These are phyloP conservation scores for Torrubiellomyces zombiae DNA, from an alignment of 2,329 filamentous ascomycete species.

Conservation along the genomic window DNA sequence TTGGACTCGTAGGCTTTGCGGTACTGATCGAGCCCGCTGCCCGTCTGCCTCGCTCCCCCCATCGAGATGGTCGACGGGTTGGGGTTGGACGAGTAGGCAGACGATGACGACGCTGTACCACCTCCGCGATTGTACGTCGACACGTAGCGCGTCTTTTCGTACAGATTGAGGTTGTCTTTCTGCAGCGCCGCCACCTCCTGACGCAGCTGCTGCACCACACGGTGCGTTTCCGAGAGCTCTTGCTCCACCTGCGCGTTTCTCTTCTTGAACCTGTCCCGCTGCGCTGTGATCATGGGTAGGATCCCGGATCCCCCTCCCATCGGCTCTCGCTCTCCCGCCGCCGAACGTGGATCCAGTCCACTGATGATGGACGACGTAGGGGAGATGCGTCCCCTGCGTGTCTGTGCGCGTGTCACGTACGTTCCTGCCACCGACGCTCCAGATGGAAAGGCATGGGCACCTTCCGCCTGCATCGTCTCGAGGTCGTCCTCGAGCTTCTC, in stretches of 20 bases:
- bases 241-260: conserved; percentile 81
- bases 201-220: conserved; percentile 66
- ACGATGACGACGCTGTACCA: conserved; percentile 41
- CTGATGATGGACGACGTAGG: conserved; percentile 97
- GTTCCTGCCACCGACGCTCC: conserved; percentile 88
- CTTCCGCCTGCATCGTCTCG: conserved; percentile 70
- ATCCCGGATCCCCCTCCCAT: conserved; percentile 71
- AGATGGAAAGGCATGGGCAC: conserved; percentile 68
- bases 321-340: conserved; percentile 36
- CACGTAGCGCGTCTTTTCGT: conserved; percentile 94
- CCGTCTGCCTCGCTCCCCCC: conserved; percentile 38
- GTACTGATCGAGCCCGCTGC: conserved; percentile 66
- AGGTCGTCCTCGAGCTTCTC: conserved; percentile 86
- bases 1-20: conserved; percentile 86
- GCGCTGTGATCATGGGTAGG: conserved; percentile 93
- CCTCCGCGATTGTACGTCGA: conserved; percentile 74
- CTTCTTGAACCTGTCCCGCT: conserved; percentile 96
- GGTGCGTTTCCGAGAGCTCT: conserved; percentile 72
- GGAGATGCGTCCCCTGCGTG: conserved; percentile 56
- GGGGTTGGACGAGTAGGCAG: conserved; percentile 52
- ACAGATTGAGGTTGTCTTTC: conserved; percentile 88
- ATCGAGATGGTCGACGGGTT: conserved; percentile 57
- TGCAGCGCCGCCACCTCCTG: conserved; percentile 86
- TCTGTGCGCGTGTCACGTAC: conserved; percentile 49
- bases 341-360: conserved; percentile 60